Percentiles rank a stretch among this genome's conserved stretches.
phyloP scores from a whole-genome alignment of 331 rosid genomes.

The Phaseolus coccineus region DNA sequence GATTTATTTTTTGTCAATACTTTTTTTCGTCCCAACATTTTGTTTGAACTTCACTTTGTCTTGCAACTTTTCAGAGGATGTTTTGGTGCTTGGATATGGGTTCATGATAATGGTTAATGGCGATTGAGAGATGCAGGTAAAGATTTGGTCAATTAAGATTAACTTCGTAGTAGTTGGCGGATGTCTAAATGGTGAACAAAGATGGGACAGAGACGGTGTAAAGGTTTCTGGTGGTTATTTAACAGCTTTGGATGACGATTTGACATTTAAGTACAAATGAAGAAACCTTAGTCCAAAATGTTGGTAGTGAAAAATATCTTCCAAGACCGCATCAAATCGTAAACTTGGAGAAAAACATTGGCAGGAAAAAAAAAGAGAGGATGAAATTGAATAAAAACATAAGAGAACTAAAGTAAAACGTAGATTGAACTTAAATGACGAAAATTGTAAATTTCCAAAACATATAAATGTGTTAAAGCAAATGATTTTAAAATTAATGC shows the following conservation, averaged over 20 bases:
- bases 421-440: not conserved
- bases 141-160: too few relatives aligned
- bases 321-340: not conserved
- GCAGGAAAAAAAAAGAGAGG: not conserved
- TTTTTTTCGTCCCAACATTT: not conserved
- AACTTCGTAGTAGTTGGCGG: too few relatives aligned
- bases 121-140: too few relatives aligned
- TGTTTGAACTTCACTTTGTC: not conserved
- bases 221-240: too few relatives aligned
- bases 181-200: too few relatives aligned
- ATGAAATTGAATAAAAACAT: not conserved
- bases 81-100: too few relatives aligned
- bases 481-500: not conserved
- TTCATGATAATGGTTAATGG: too few relatives aligned
- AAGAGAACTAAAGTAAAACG: not conserved
- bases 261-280: not conserved
- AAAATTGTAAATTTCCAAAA: not conserved
- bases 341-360: not conserved
- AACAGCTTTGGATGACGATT: not conserved
- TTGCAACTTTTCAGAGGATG: too few relatives aligned
- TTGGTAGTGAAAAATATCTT: not conserved
- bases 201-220: not conserved
- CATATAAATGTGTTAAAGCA: not conserved
- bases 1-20: not conserved
- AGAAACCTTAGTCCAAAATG: not conserved